Evolutionary conservation across 2,329 filamentous ascomycete genomes (phyloP).

Genomic region (Decorospora gaudefroyi): DNA sequence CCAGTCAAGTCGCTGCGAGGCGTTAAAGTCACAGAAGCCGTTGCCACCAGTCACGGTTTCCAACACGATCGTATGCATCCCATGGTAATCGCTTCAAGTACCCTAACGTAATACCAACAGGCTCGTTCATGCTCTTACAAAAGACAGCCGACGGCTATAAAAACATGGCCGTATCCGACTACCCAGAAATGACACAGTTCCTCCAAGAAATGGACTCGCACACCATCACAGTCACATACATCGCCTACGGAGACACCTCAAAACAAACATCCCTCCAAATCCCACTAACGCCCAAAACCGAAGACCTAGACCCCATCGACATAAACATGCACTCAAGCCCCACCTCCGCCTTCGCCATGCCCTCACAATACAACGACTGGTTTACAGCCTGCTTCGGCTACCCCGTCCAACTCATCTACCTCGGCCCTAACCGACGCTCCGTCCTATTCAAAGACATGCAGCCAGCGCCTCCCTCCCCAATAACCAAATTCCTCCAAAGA

Average conservation of each 20-base stretch:
- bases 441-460: slow-evolving; percentile 48
- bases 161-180: slow-evolving; percentile 51
- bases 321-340: slow-evolving; percentile 53
- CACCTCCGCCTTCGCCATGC: slow-evolving; percentile 52
- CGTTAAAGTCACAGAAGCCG: slow-evolving; percentile 45
- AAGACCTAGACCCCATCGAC: slow-evolving; percentile 44
- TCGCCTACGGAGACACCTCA: slow-evolving; percentile 38
- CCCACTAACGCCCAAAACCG: slow-evolving; percentile 48
- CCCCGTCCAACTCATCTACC: slow-evolving; percentile 50
- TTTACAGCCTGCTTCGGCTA: slow-evolving; percentile 53
- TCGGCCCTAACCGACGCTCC: slow-evolving; percentile 49
- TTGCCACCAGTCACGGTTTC: slow-evolving; percentile 53
- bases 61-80: slow-evolving; percentile 48
- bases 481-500: slow-evolving; percentile 22
- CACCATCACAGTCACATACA: slow-evolving; percentile 48
- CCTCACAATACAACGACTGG: slow-evolving; percentile 49
- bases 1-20: slow-evolving; percentile 55
- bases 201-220: slow-evolving; percentile 44
- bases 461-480: slow-evolving; percentile 19
- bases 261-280: slow-evolving; percentile 42
- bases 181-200: slow-evolving; percentile 51
- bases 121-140: slow-evolving; percentile 50
- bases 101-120: slow-evolving; percentile 11
- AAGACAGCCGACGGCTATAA: slow-evolving; percentile 44
- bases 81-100: not conserved